A percentile compares a stretch with the other conserved stretches of the same genome.
Evolutionary conservation across 108 stramenopile species (phyloP).

Genomic region (Schizochytrium sp.): DNA sequence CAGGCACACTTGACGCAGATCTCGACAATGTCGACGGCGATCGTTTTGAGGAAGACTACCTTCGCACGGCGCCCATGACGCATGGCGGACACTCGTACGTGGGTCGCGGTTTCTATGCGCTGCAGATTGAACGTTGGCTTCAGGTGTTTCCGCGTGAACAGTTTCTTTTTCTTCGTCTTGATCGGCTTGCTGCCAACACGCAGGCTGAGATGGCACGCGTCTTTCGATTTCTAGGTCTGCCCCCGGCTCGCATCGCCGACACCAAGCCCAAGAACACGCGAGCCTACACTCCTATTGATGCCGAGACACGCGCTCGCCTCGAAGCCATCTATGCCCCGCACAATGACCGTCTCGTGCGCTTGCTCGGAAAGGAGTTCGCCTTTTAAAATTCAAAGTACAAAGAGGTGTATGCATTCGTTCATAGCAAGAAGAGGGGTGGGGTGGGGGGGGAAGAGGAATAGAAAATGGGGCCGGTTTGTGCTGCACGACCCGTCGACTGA

Average conservation of each 20-base stretch:
- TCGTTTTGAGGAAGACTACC: constrained; percentile 52
- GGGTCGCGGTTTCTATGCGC: constrained; percentile 75
- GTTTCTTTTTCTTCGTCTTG: constrained; percentile 66
- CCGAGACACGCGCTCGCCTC: constrained; percentile 14
- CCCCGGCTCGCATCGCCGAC: constrained; percentile 23
- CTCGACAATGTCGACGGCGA: constrained; percentile 47
- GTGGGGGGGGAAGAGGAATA: no score
- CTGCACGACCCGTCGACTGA: no score
- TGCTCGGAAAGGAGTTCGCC: constrained; percentile 23
- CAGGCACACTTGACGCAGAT: constrained; percentile 71
- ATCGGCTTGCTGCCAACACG: constrained; percentile 54
- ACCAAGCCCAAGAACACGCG: constrained; percentile 32
- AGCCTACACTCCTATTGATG: constrained; percentile 23
- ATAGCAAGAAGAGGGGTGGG: no score
- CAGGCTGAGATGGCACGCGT: constrained; percentile 51
- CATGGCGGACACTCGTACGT: constrained; percentile 77
- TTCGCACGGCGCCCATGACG: constrained; percentile 47
- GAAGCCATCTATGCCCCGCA: constrained; percentile 35
- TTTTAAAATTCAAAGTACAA: neutral
- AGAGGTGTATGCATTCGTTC: no score
- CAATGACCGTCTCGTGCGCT: constrained; percentile 23
- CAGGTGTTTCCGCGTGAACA: constrained; percentile 57
- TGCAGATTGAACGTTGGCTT: constrained; percentile 85
- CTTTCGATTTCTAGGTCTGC: constrained; percentile 62
- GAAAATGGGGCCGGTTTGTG: no score